Evolutionary conservation across 176 grass and related monocot species (phyloP), one percentile per base, ranked within the genome.

Genomic region (Aegilops umbellulata): DNA sequence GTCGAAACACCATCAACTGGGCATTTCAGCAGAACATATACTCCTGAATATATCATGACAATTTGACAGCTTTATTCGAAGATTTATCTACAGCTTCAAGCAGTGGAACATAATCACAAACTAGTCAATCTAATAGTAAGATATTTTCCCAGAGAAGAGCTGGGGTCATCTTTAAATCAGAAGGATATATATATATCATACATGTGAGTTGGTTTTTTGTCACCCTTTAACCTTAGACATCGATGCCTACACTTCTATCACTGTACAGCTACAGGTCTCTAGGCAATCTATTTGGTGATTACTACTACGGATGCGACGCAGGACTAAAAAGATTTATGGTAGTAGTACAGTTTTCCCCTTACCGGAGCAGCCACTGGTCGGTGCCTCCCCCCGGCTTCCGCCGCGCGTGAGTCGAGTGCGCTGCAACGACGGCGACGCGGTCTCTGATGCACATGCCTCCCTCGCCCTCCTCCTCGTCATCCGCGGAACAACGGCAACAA

Each of bases 1-100:
- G 92, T 80, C 74, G 22, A 78, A 81, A 79, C 25, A 29, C 27
- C 16, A 29, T 23, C 29, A 75, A 31, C 76, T 14, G 74, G 60
- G 0, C 60, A 58, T 10, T 60, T 29, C 23, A 80, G 39, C 31
- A 7, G 81, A 57, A 81, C 14, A 49, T 29, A 75, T 9, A 75
- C 44, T 49, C 51, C 44, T 5, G 69, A 63, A n/a, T 69, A 34
- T 87, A 67, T 76, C 8, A 77, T 67, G 53, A 65, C 42, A 75
- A 20, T 70, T 66, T 63, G 57, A 65, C 41, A 86, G 4, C 14
- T 81, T 58, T 51, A 51, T 51, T 51, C 1, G 0, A 51, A 17
- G 15, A 51, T 51, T 51, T 20, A 57, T 57, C 19, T 57, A 57
- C 51, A 57, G 51, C 51, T 57, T 57, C 51, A 57, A 57, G 51